Percentiles rank a stretch among this genome's conserved stretches.
Conservation (phyloP, 306 rosid species). For the Quercus wislizeni region DNA sequence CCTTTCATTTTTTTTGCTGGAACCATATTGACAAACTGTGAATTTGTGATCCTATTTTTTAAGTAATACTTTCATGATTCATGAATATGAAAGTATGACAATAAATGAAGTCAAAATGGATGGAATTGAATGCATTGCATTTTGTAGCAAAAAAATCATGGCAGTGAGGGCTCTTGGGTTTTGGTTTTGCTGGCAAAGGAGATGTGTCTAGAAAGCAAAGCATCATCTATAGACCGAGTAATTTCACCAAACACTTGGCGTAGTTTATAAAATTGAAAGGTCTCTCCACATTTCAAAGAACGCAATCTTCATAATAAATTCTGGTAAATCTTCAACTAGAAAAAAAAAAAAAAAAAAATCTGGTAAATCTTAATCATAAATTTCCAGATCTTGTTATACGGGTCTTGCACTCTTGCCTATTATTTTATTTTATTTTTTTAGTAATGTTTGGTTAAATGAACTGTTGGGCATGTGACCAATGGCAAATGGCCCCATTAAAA, state of each 20-base stretch:
- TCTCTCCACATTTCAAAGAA: too few species aligned
- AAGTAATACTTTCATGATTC: not conserved
- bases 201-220: too few species aligned
- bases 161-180: not conserved
- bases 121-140: not conserved
- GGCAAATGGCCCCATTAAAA: not conserved
- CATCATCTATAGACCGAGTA: not conserved
- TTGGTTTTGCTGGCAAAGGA: too few species aligned
- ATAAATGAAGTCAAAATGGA: not conserved
- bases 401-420: not conserved
- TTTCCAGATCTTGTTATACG: not conserved
- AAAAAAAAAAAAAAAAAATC: not conserved
- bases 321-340: not conserved
- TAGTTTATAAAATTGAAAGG: too few species aligned
- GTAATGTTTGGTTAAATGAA: not conserved
- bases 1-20: not conserved
- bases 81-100: not conserved
- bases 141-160: not conserved
- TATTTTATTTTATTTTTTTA: too few species aligned
- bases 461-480: not conserved
- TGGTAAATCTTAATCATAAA: not conserved
- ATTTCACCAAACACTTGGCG: not conserved
- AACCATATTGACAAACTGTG: not conserved
- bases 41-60: not conserved
- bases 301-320: not conserved